These are phyloP conservation scores for Linum trigynum DNA, from an alignment of 345 rosid species.

Conservation along the genomic window DNA sequence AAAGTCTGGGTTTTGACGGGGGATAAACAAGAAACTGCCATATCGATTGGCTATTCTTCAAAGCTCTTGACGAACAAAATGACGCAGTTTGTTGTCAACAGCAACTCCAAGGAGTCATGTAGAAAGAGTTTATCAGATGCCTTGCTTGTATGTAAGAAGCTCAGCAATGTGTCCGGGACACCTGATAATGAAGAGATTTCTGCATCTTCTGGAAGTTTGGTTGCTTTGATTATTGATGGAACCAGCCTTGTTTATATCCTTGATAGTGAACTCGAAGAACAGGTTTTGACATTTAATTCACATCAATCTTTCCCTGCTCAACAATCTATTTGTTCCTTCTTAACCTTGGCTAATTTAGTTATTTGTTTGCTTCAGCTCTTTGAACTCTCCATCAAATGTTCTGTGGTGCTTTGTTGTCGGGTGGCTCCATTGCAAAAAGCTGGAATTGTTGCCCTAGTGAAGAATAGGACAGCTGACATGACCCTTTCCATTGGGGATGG, in stretches of 20 bases:
- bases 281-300: slow-evolving; percentile 31
- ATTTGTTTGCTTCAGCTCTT: slow-evolving; percentile 56
- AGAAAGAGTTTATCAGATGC: slow-evolving; percentile 67
- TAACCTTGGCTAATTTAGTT: slow-evolving; percentile 18
- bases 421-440: slow-evolving; percentile 99
- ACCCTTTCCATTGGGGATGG: slow-evolving; percentile 98
- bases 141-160: slow-evolving; percentile 43
- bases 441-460: slow-evolving; percentile 92
- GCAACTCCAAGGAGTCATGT: slow-evolving; percentile 69
- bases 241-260: slow-evolving; percentile 96
- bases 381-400: slow-evolving; percentile 59
- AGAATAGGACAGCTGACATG: slow-evolving; percentile 80
- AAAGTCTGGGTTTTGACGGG: slow-evolving; percentile 22
- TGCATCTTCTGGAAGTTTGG: slow-evolving; percentile 22
- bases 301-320: slow-evolving; percentile 7
- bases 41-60: slow-evolving; percentile 26
- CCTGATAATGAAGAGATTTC: slow-evolving; percentile 29
- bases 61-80: slow-evolving; percentile 78
- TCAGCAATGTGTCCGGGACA: slow-evolving; percentile 21
- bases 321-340: slow-evolving; percentile 4
- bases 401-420: slow-evolving; percentile 92
- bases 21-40: slow-evolving; percentile 21
- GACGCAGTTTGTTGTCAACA: slow-evolving; percentile 72
- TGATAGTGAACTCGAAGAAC: slow-evolving; percentile 83
- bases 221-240: slow-evolving; percentile 90